Evolutionary conservation across 768 basidiomycete species (phyloP), one percentile per base, ranked within the genome.

Genomic region (Calocera viscosa): DNA sequence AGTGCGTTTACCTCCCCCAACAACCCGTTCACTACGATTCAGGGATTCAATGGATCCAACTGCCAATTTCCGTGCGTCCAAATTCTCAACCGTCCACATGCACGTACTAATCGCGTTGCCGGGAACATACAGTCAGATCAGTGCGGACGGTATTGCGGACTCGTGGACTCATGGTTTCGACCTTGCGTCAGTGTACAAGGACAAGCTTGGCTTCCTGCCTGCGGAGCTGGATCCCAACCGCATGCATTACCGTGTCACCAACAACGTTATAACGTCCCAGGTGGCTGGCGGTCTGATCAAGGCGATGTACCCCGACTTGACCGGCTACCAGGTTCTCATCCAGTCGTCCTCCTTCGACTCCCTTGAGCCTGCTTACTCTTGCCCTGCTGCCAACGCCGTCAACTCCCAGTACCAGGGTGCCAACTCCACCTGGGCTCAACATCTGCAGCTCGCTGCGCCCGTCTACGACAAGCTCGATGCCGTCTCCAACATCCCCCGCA

Each of bases 21-120:
- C 10, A 60, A 60, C 53, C 53, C 53, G 11, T 38, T 64, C 35
- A 60, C 53, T 26, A 60, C 53, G 2, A 60, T 60, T 32, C 53
- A 60, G 53, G 53, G 53, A 8, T 60, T 60, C 53, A 60, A 60
- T 19, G 32, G 66, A 35, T 71, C 70, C 16, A 71, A 68, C 19
- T 73, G 72, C 49, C 69, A 72, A 34, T 72, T 73, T 70, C 72
- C 72, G 1, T 63, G 43, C 22, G 69, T 73, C 49, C 70, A 5
- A 10, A 11, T 60, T 19, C 10, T 60, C 14, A 11, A 11, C 8
- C 10, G 24, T 26, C 5, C 10, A 10, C 24, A 32, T 7, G 70
- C 17, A 64, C 68, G 65, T 69, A 43, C 49, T 71, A 66, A 32
- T 22, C 63, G 1, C 32, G 35, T 19, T 38, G 47, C 40, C 28